Percentiles rank a stretch among this genome's conserved stretches.
Evolutionary conservation across 495 filamentous ascomycete species (phyloP).

Genomic region (Trypethelium eluteriae): DNA sequence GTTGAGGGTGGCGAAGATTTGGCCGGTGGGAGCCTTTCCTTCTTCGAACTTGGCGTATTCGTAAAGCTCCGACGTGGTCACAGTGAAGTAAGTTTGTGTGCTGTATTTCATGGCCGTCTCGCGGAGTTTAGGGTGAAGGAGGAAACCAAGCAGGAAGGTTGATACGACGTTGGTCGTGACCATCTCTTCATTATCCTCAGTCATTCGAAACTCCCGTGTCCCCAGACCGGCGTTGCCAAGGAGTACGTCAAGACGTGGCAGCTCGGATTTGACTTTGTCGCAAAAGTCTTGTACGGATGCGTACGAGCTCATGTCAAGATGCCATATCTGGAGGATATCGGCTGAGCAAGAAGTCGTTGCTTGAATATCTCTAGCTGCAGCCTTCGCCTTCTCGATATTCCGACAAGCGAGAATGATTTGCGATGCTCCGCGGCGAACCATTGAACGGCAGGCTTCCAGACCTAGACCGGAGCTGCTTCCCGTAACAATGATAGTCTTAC

Average conservation of each 20-base stretch:
- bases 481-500: conserved; percentile 34
- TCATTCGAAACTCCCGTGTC: conserved; percentile 26
- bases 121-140: conserved; percentile 37
- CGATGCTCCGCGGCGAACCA: conserved; percentile 27
- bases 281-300: conserved; percentile 45
- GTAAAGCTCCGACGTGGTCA: conserved; percentile 29
- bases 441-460: conserved; percentile 33
- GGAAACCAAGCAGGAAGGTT: conserved; percentile 42
- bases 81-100: conserved; percentile 29
- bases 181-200: conserved; percentile 41
- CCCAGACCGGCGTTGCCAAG: conserved; percentile 45
- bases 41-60: conserved; percentile 28
- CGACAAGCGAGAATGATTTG: conserved; percentile 35
- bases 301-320: conserved; percentile 49
- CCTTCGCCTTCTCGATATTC: conserved; percentile 40
- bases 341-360: conserved; percentile 33
- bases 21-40: conserved; percentile 17
- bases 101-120: conserved; percentile 26
- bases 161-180: conserved; percentile 45
- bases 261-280: conserved; percentile 35
- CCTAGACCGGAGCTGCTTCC: conserved; percentile 34
- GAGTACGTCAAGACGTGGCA: conserved; percentile 38
- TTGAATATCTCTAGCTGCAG: conserved; percentile 43
- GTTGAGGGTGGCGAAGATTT: conserved; percentile 29
- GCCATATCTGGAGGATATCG: conserved; percentile 45